phyloP scores from a whole-genome alignment of 257 asterid genomes.

The Avicennia marina region DNA sequence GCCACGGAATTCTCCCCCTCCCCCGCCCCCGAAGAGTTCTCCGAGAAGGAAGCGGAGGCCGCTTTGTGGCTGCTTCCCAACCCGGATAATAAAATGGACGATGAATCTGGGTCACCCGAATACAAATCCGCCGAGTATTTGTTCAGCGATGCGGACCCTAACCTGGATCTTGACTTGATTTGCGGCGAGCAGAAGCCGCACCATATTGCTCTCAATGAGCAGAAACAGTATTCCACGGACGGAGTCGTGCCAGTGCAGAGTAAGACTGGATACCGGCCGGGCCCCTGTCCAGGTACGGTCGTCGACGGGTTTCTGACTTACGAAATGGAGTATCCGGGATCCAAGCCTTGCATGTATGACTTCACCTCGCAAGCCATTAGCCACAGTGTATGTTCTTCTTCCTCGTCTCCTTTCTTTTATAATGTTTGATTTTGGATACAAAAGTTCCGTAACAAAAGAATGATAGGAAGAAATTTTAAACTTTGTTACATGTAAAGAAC shows the following conservation, averaged over 20 bases:
- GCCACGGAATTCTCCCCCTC: slow-evolving; percentile 18
- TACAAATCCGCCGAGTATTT: slow-evolving; percentile 47
- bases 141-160: slow-evolving; percentile 50
- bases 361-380: slow-evolving; percentile 74
- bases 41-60: slow-evolving; percentile 42
- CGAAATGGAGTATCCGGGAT: slow-evolving; percentile 46
- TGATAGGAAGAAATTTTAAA: no score
- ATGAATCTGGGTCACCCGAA: slow-evolving; percentile 32
- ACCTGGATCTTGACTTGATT: slow-evolving; percentile 49
- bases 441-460: no score
- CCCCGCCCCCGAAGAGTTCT: slow-evolving; percentile 10
- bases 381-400: slow-evolving; percentile 87
- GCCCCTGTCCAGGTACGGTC: slow-evolving; percentile 46
- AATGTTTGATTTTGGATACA: no score
- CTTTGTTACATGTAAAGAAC: no score
- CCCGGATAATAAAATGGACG: slow-evolving; percentile 20
- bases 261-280: slow-evolving; percentile 35
- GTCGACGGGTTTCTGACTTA: slow-evolving; percentile 72
- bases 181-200: slow-evolving; percentile 27
- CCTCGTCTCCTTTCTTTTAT: no score
- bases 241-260: slow-evolving; percentile 79
- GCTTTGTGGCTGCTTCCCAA: slow-evolving; percentile 40
- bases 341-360: slow-evolving; percentile 65
- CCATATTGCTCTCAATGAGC: no score
- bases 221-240: slow-evolving; percentile 38